Evolutionary conservation across 2,329 filamentous ascomycete species (phyloP), one percentile per base, ranked within the genome.

Genomic region (Clonostachys rosea): DNA sequence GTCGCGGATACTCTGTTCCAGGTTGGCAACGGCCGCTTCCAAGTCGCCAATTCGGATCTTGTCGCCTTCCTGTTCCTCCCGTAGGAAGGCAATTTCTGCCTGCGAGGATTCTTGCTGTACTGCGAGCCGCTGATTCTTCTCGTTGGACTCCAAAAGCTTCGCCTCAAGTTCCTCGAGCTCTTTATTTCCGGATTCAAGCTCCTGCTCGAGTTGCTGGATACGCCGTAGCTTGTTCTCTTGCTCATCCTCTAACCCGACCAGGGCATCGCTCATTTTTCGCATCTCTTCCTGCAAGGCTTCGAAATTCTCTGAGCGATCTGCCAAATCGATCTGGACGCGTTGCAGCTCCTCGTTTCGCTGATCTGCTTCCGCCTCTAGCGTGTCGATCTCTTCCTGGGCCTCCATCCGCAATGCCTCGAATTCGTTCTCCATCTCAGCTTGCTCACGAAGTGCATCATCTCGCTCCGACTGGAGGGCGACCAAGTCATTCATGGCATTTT

Each of bases 41-140:
- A 97, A 75, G 59, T 97, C 91, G 36, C 92, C 90, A 58, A 99
- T 97, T 67, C 91, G 91, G 63, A 99, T 95, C 76, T 99, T 99
- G 73, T 99, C 94, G 16, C 81, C 83, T 67, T 99, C 94, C 66
- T 99, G 94, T 70, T 99, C 94, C 62, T 99, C 94, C 2, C 94
- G 85, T 44, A 99, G 67, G 76, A 99, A 99, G 2, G 89, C 85
- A 66, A 97, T 95, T 65, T 99, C 94, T 49, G 86, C 86, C 58
- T 96, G 92, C 48, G 87, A 86, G 6, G 89, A 95, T 67, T 99
- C 94, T 54, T 92, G 86, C 61, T 97, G 91, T 34, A 99, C 89
- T 5, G 87, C 86, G 4, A 97, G 76, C 46, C 91, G 83, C 58
- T 95, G 87, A 43, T 87, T 86, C 74, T 97, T 97, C 56, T 87